Evolutionary conservation across 805 yeast species (phyloP).

Genomic region (Candida corydali): DNA sequence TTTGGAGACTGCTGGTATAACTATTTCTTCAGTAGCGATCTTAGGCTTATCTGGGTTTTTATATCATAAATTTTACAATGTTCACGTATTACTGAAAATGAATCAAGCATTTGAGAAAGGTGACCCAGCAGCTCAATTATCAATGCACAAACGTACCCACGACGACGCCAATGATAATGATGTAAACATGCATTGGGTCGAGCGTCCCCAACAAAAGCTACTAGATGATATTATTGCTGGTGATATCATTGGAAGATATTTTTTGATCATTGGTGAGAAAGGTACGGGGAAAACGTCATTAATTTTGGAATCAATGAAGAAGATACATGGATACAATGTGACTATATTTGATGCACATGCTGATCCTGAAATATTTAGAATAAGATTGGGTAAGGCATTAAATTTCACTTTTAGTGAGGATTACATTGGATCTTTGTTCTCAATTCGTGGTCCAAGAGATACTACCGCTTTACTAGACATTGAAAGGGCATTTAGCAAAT

Average conservation of each 20-base stretch:
- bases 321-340: slow-evolving; percentile 59
- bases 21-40: slow-evolving; percentile 63
- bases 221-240: slow-evolving; percentile 68
- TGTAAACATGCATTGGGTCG: slow-evolving; percentile 48
- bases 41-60: slow-evolving; percentile 69
- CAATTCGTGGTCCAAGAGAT: slow-evolving; percentile 80
- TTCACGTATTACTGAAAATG: slow-evolving; percentile 61
- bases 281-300: slow-evolving; percentile 84
- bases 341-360: slow-evolving; percentile 78
- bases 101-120: slow-evolving; percentile 62
- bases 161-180: slow-evolving; percentile 24
- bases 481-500: slow-evolving; percentile 73
- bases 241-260: slow-evolving; percentile 61
- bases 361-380: slow-evolving; percentile 77
- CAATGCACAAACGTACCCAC: slow-evolving; percentile 46
- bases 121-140: slow-evolving; percentile 59
- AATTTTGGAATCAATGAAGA: slow-evolving; percentile 64
- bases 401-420: slow-evolving; percentile 75
- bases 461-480: slow-evolving; percentile 78
- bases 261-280: slow-evolving; percentile 73
- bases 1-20: slow-evolving; percentile 66
- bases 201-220: slow-evolving; percentile 60
- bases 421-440: slow-evolving; percentile 75
- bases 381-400: slow-evolving; percentile 71
- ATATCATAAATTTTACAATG: slow-evolving; percentile 60